These are phyloP conservation scores for Agaricus sinodeliciosus DNA, from an alignment of 768 basidiomycete genomes.

Conservation along the genomic window DNA sequence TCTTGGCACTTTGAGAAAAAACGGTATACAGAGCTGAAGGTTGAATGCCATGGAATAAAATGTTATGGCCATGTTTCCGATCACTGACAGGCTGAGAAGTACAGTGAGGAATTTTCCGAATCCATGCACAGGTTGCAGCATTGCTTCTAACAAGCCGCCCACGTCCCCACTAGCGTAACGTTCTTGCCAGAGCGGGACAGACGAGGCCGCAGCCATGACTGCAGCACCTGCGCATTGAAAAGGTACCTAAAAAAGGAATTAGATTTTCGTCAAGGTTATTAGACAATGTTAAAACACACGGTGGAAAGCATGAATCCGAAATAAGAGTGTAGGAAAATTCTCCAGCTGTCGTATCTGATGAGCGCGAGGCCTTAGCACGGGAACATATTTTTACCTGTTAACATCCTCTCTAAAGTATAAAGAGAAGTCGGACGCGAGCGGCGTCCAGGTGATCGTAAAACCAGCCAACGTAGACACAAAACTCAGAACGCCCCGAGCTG, in stretches of 20 bases:
- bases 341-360: slow-evolving; percentile 33
- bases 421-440: slow-evolving; percentile 68
- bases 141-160: slow-evolving; percentile 65
- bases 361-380: not conserved
- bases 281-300: slow-evolving; percentile 18
- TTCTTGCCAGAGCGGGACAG: slow-evolving; percentile 53
- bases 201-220: slow-evolving; percentile 47
- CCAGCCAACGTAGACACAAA: slow-evolving; percentile 71
- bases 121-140: slow-evolving; percentile 61
- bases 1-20: slow-evolving; percentile 54
- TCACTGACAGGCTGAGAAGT: slow-evolving; percentile 73
- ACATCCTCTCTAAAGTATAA: slow-evolving; percentile 57
- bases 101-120: slow-evolving; percentile 81
- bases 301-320: slow-evolving; percentile 61
- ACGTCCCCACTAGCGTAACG: slow-evolving; percentile 54
- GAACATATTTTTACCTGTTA: slow-evolving; percentile 38
- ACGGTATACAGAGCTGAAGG: slow-evolving; percentile 63
- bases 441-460: slow-evolving; percentile 59
- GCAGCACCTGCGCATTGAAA: slow-evolving; percentile 53
- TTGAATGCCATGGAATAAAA: slow-evolving; percentile 78
- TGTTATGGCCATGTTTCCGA: slow-evolving; percentile 75
- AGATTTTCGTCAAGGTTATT: not conserved
- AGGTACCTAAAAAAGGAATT: slow-evolving; percentile 29
- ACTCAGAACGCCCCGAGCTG: slow-evolving; percentile 46
- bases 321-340: slow-evolving; percentile 64